Evolutionary conservation across 1,284 basidiomycete genomes (phyloP).

Genomic region (Naganishia sp.): DNA sequence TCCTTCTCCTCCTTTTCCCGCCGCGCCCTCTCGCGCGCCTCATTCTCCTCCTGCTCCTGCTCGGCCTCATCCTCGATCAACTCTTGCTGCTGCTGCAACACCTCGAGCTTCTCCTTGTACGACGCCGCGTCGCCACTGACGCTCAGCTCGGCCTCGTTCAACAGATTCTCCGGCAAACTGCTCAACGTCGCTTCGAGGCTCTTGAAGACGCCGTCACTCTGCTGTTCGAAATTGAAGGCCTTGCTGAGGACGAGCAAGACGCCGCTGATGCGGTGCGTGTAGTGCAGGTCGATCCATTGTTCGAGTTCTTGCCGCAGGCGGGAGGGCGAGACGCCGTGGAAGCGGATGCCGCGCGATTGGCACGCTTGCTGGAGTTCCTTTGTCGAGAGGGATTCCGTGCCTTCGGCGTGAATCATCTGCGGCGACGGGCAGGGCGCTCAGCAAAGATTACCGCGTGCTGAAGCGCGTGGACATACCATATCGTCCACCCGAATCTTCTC

Average conservation of each 20-base stretch:
- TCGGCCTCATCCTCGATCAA: slow-evolving; percentile 99
- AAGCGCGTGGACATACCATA: slow-evolving; percentile 53
- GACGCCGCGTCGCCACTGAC: slow-evolving; percentile 90
- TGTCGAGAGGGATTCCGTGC: slow-evolving; percentile 84
- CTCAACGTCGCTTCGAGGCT: slow-evolving; percentile 88
- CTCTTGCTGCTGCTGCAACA: slow-evolving; percentile 96
- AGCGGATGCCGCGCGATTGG: slow-evolving; percentile 91
- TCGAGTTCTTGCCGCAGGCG: slow-evolving; percentile 82
- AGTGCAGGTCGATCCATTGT: slow-evolving; percentile 92
- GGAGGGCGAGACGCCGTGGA: slow-evolving; percentile 77
- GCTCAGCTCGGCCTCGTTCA: slow-evolving; percentile 95
- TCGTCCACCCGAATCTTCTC: slow-evolving; percentile 87
- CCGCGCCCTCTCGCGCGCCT: slow-evolving; percentile 82
- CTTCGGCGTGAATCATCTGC: slow-evolving; percentile 82
- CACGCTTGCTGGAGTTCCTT: slow-evolving; percentile 89
- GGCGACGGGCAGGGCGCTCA: too few species aligned
- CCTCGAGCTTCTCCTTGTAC: slow-evolving; percentile 97
- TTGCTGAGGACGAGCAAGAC: slow-evolving; percentile 88
- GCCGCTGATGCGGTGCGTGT: slow-evolving; percentile 81
- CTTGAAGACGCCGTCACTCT: slow-evolving; percentile 77
- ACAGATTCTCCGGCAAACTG: slow-evolving; percentile 89
- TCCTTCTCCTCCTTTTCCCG: slow-evolving; percentile 69
- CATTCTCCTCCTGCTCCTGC: slow-evolving; percentile 94
- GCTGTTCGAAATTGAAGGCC: slow-evolving; percentile 90
- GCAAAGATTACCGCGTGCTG: too few species aligned